A percentile compares a stretch with the other conserved stretches of the same genome.
Evolutionary conservation across 129 eudicot species (phyloP).

Genomic region (Apium graveolens): DNA sequence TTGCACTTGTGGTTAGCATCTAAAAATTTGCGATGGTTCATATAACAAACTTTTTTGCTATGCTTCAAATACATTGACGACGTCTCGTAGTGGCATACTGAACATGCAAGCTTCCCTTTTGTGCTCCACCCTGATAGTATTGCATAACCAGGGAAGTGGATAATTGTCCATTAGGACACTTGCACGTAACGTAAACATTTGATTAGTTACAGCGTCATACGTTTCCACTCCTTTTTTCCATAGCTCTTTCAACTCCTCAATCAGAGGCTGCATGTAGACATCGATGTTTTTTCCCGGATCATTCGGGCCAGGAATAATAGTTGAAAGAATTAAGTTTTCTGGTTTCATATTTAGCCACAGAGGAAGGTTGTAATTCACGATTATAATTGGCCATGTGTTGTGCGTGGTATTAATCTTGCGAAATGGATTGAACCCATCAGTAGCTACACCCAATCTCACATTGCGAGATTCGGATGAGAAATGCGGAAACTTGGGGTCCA

Average conservation of each 20-base stretch:
- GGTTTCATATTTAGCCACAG: too few relatives aligned
- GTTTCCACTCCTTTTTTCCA: conserved; percentile 18
- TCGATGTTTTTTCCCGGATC: conserved; percentile 13
- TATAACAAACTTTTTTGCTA: not conserved
- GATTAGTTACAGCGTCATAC: not conserved
- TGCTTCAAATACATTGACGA: not conserved
- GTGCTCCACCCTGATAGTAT: not conserved
- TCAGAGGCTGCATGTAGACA: not conserved
- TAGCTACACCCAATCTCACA: too few relatives aligned
- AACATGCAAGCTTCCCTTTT: not conserved
- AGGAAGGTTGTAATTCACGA: too few relatives aligned
- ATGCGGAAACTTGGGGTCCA: too few relatives aligned
- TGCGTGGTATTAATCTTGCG: too few relatives aligned
- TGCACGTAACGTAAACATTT: not conserved
- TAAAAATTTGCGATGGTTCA: not conserved
- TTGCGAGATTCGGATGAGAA: too few relatives aligned
- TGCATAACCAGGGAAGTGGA: not conserved
- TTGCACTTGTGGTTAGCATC: not conserved
- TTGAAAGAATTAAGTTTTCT: too few relatives aligned
- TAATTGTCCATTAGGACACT: not conserved
- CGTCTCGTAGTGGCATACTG: not conserved
- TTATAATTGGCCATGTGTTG: too few relatives aligned
- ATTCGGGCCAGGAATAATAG: too few relatives aligned
- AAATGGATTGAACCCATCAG: too few relatives aligned
- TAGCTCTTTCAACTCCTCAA: conserved; percentile 17